Conservation (phyloP, 2,329 filamentous ascomycete species). For the Dendryphion nanum region DNA sequence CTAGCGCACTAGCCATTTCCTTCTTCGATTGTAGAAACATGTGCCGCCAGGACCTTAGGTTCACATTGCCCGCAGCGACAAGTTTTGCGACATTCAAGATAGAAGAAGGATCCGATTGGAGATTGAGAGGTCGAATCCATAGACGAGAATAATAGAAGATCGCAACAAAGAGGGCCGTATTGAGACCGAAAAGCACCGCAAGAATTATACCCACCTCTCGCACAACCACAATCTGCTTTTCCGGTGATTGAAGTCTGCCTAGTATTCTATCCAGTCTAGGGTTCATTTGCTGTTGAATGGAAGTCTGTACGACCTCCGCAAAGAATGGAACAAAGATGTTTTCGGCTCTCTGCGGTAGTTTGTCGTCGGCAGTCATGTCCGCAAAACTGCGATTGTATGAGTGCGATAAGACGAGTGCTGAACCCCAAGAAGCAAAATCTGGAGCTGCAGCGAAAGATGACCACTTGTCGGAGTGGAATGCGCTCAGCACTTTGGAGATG, state of each 20-base stretch:
- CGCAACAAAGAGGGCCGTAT: not conserved
- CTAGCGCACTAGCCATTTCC: too few relatives aligned
- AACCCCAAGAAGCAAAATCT: too few relatives aligned
- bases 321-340: not conserved
- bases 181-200: not conserved
- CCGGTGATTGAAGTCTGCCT: not conserved
- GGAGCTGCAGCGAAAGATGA: too few relatives aligned
- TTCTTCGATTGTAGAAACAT: too few relatives aligned
- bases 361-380: too few relatives aligned
- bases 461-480: not conserved
- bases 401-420: too few relatives aligned
- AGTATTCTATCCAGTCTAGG: not conserved
- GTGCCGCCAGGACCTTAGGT: not conserved
- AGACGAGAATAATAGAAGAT: not conserved
- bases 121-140: not conserved
- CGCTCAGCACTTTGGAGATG: not conserved
- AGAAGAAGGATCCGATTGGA: not conserved
- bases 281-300: not conserved
- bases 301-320: not conserved
- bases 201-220: not conserved
- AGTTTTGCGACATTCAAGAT: not conserved
- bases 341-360: not conserved
- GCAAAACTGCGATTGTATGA: too few relatives aligned
- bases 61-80: not conserved
- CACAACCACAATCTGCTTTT: not conserved